Base-by-base conservation (phyloP, 768 basidiomycete species). In the Clavaria fumosa region DNA sequence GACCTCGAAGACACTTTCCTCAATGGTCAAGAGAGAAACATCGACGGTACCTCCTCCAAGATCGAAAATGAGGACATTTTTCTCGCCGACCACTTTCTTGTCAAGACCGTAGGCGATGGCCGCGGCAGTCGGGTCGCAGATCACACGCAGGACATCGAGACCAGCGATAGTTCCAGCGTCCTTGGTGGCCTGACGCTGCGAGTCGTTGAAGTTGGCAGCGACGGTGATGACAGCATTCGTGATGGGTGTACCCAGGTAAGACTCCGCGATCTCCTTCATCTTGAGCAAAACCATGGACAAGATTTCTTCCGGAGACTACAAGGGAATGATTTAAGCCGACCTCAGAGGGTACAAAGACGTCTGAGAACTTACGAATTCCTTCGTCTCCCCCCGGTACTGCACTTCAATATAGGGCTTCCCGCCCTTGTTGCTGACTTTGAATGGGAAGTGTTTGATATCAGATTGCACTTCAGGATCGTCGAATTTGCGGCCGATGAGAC, bases 231-330 rank as follows among this genome's bases (percentile, higher is more conserved):
- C 93, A 39, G 93, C 93, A 68, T 96, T 96, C 69, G 89, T 90
- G 59, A 96, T 90, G 35, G 80, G 78, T 72, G 91, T 95, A 51
- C 93, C 89, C 50, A 97, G 83, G 65, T 97, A 95, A 47, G 91
- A 86, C 67, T 97, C 93, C 31, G 91, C 86, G 53, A 91, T 95
- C 62, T 96, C 93, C 75, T 93, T 96, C 90, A 97, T 96, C 69
- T 97, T 96, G 47, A 69, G 72, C 51, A 97, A 78, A 50, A 97
- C 93, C 93, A 96, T 97, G 47, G 93, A 82, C n/a, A 93, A 97
- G 56, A 97, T 90, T 62, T 97, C 93, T 17, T 34, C 64, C 95
- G 90, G 36, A 91, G 93, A 85, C 73, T 75, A 59, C 41, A 51
- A 54, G 57, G 39, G 48, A 38, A 41, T 59, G 54, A 44, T 38